Base-by-base conservation (phyloP, 257 asterid genomes). In the Fraxinus cuspidata region DNA sequence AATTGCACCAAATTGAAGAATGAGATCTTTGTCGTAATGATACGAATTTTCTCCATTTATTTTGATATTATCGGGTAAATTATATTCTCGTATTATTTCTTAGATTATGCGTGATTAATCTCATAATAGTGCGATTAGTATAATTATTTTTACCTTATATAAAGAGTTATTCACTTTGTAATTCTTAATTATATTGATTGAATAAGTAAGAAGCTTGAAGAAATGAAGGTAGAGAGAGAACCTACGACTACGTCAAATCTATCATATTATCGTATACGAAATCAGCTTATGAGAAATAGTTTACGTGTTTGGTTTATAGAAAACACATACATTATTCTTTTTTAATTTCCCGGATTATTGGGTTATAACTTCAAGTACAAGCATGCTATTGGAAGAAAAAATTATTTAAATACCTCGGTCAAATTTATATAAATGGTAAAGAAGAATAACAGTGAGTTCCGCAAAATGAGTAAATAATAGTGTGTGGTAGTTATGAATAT, bases 271-370 rank as follows among this genome's bases (percentile, higher is more conserved):
- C 72, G 78, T 74, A 76, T 49, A 63, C 72, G 21, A 47, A 72
- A 13, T 73, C 70, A 27, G 25, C 65, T 23, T 70, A 68, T 35
- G 81, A 80, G 11, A 77, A 70, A 68, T 28, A 56, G 53, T 47
- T 73, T 87, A 86, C 89, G 58, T 81, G 92, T 86, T 84, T 83
- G 87, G 86, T 85, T 85, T 86, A 77, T 73, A 53, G 89, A 72
- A 74, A 82, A 76, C 75, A 72, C 84, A 42, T 75, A 81, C 19
- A 51, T 16, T 15, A 47, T 74, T 74, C 74, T 37, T 47, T 23
- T 68, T 68, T 75, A 49, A 78, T 66, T 78, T 75, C 74, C 70
- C 65, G 23, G 11, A 73, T 64, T 29, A 42, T 29, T 34, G 51
- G 53, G 16, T 65, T 23, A 3, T 58, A 16, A 77, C 86, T 84